phyloP scores from a whole-genome alignment of 129 eudicot species.

The Flaveria linearis region DNA sequence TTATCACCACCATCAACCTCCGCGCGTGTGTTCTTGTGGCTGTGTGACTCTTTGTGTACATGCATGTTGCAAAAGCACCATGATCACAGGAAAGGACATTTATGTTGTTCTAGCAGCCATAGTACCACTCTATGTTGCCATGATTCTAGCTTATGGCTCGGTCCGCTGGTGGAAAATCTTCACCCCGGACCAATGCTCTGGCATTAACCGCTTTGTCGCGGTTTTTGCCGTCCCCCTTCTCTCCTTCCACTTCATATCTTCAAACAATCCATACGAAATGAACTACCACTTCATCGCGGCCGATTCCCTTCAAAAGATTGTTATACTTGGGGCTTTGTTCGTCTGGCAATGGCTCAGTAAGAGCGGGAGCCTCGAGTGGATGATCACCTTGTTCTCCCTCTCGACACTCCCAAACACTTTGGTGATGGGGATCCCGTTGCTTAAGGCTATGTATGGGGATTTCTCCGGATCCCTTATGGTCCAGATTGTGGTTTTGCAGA shows the following conservation, averaged over 20 bases:
- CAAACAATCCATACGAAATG: slow-evolving; percentile 75
- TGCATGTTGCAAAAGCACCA: slow-evolving; percentile 49
- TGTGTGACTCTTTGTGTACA: slow-evolving; percentile 34
- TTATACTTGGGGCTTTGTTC: slow-evolving; percentile 62
- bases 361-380: slow-evolving; percentile 79
- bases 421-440: slow-evolving; percentile 92
- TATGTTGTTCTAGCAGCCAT: slow-evolving; percentile 91
- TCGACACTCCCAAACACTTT: slow-evolving; percentile 92
- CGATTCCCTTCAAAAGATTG: slow-evolving; percentile 78
- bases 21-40: slow-evolving; percentile 8
- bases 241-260: slow-evolving; percentile 92
- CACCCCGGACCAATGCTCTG: slow-evolving; percentile 98
- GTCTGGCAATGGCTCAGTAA: slow-evolving; percentile 71
- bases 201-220: slow-evolving; percentile 92
- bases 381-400: slow-evolving; percentile 86
- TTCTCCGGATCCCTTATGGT: slow-evolving; percentile 86
- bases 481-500: slow-evolving; percentile 87
- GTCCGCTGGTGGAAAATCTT: slow-evolving; percentile 97
- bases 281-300: slow-evolving; percentile 92
- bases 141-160: slow-evolving; percentile 90
- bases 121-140: slow-evolving; percentile 83
- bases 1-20: not conserved
- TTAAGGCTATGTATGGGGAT: slow-evolving; percentile 93
- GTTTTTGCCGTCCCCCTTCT: slow-evolving; percentile 92
- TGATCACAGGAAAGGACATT: slow-evolving; percentile 90